A percentile compares a stretch with the other conserved stretches of the same genome.
Evolutionary conservation across 352 stramenopile genomes (phyloP).

Genomic region (Globisporangium nagaii): DNA sequence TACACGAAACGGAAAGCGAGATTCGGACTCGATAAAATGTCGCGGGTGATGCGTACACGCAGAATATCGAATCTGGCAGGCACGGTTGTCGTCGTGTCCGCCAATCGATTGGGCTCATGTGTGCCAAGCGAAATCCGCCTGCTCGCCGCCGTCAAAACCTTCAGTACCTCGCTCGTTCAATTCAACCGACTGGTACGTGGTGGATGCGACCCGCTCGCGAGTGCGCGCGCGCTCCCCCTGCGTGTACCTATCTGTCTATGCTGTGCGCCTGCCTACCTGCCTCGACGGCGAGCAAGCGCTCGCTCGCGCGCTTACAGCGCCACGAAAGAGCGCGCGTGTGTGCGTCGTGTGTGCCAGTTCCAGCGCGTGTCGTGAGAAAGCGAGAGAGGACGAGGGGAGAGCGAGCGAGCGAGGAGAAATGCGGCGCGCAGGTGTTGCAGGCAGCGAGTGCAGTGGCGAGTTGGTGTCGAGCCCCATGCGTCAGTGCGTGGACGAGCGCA

Average conservation of each 20-base stretch:
- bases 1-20: not conserved
- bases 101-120: slow-evolving; percentile 71
- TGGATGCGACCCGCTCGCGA: slow-evolving; percentile 7
- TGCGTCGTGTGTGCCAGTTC: not conserved
- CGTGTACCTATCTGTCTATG: not conserved
- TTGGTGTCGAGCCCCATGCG: not conserved
- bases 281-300: too few species aligned
- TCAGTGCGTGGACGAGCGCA: not conserved
- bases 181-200: slow-evolving; percentile 86
- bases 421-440: not conserved
- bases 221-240: not conserved
- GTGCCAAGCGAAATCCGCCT: slow-evolving; percentile 16
- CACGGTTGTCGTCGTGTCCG: slow-evolving; percentile 18
- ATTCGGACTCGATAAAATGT: slow-evolving; percentile 1
- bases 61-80: not conserved
- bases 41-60: not conserved
- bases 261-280: not conserved
- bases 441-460: not conserved
- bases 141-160: slow-evolving; percentile 42
- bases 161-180: slow-evolving; percentile 87
- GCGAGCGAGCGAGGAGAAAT: too few species aligned
- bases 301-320: too few species aligned
- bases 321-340: too few species aligned
- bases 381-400: not conserved
- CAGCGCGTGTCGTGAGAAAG: not conserved